Base-by-base conservation (phyloP, 2,329 filamentous ascomycete species). In the Zelopaecilomyces penicillatus region DNA sequence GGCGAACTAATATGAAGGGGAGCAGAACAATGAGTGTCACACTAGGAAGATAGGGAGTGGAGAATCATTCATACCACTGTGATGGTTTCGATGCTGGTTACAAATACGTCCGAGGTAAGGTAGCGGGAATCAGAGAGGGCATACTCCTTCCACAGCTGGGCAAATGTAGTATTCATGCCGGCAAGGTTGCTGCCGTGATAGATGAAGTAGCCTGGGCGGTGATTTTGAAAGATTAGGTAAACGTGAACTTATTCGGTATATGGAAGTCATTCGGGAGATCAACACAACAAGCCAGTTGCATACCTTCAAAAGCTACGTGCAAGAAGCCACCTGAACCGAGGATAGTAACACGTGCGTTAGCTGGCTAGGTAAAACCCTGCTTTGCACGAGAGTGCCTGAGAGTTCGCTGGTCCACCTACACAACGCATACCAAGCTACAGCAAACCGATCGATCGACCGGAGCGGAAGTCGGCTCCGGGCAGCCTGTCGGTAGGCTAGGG, bases 91-190 rank as follows among this genome's bases (percentile, higher is more conserved):
- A 95, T 83, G 62, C 85, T 90, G n/a, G 95, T 70, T 54, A 93
- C 88, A 56, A 95, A 89, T 1, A 83, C 75, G 58, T 93, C 85
- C 12, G 82, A 80, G 3, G 83, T 89, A 54, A 95, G 69, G 59
- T 95, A 95, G 37, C 89, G 76, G 44, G 88, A 94, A 66, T 95
- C 89, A 3, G 86, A 90, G 31, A 90, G 74, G 3, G 86, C 76
- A 61, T 95, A 95, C 65, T 95, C 89, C 61, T 95, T 95, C 89
- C 89, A 95, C 37, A 95, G 71, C 68, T 95, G 87, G 3, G 83
- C 87, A 45, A 90, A 83, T 6, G 93, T 66, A 44, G 82, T 80
- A 60, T 88, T 83, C 48, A 78, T 78, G 8, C 75, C 69, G 0
- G 81, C 78, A 60, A 95, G 74, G 27, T 67, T 69, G 26, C 69